Evolutionary conservation across 192 early-diverging fungal genomes (phyloP).

Genomic region (Phycomyces blakesleeanus): DNA sequence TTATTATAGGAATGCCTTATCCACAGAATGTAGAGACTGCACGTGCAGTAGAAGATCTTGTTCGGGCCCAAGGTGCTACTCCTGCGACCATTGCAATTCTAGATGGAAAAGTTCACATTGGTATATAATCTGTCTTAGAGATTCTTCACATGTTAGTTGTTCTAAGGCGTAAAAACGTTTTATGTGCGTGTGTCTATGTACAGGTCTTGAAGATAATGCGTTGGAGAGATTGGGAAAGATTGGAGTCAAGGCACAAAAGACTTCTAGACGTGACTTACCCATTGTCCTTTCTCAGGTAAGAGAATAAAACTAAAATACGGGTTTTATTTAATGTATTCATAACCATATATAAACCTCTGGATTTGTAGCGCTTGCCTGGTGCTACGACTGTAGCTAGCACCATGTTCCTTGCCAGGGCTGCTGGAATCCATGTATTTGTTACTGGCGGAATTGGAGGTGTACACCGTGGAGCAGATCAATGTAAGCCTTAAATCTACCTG

Average conservation of each 20-base stretch:
- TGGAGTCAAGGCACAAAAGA: conserved; percentile 65
- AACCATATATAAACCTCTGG: no score
- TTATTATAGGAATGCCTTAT: conserved; percentile 74
- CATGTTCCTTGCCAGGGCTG: conserved; percentile 80
- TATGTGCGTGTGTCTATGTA: no score
- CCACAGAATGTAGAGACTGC: conserved; percentile 90
- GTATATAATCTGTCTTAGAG: conserved; percentile 33
- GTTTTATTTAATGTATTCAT: not conserved
- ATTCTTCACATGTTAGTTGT: conserved; percentile 1
- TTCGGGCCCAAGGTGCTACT: conserved; percentile 64
- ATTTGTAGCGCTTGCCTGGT: conserved; percentile 54
- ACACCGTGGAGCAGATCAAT: conserved; percentile 74
- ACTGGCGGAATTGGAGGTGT: conserved; percentile 98
- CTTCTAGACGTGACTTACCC: conserved; percentile 82
- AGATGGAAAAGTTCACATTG: conserved; percentile 80
- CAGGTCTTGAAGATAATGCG: conserved; percentile 57
- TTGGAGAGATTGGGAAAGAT: conserved; percentile 61
- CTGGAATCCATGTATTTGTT: conserved; percentile 88
- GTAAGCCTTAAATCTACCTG: conserved; percentile 28
- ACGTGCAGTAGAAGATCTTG: conserved; percentile 69
- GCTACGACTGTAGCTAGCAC: conserved; percentile 94
- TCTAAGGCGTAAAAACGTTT: no score
- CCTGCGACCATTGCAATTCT: conserved; percentile 92
- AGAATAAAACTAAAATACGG: not conserved
- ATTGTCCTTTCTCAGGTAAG: conserved; percentile 64